Base-by-base conservation (phyloP, 176 grass and related monocot species). In the Secale cereale region DNA sequence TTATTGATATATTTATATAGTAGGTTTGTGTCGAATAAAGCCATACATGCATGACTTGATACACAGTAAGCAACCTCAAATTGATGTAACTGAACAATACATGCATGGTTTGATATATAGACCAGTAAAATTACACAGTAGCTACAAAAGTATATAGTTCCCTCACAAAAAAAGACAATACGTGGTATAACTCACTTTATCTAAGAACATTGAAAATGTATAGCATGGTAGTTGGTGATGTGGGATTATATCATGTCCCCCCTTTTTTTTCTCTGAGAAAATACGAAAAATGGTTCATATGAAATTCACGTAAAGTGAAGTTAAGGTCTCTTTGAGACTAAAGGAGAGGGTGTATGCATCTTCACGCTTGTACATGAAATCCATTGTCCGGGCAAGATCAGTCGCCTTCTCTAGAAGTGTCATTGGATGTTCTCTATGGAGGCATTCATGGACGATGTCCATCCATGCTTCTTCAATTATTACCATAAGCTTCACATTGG, bases 361-460 rank as follows among this genome's bases (percentile, higher is more conserved):
- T 63, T 79, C 77, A 39, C 6, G 57, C 23, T 79, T 79, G 35
- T 79, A 79, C n/a, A 79, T 27, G 16, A 79, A 79, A 41, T 79
- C 77, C 54, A 63, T 43, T 8, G 57, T 79, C 8, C 57, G 54
- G 4, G 57, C 57, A 10, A 78, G 76, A 78, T 62, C 6, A 8
- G 8, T 14, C 7, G 13, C 76, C 76, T 59, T 78, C 76, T 39
- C 22, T 4, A 78, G 12, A 14, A 78, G 54, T 3, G 6, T 4
- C 32, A 27, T 37, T 27, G 54, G 54, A 2, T 78, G 54, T 9
- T 59, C n/a, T 8, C 22, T 56, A 26, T 61, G 6, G n/a, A 78
- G 32, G 36, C 30, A 78, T 2, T 37, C 76, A 2, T 26, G 20
- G 8, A 7, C 4, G 7, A 78, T 61, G 76, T 78, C 54, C 76